Percentiles rank a stretch among this genome's conserved stretches.
These are phyloP conservation scores for Melampsora abietis-canadensis DNA, from an alignment of 1,284 basidiomycete genomes.

Conservation along the genomic window DNA sequence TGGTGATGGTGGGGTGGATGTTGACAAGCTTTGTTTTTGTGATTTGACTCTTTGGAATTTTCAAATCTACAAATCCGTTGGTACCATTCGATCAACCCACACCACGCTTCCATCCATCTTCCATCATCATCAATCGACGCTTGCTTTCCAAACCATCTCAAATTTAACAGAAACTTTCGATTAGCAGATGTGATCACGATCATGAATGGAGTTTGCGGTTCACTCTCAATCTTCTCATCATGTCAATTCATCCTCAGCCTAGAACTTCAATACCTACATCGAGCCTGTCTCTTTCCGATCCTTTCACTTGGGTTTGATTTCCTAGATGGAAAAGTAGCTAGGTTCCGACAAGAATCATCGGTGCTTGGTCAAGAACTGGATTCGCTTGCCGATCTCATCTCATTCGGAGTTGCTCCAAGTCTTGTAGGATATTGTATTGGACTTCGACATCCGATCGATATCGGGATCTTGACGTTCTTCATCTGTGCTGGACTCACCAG, in stretches of 20 bases:
- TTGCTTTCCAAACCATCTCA: slow-evolving; percentile 12
- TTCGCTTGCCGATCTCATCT: slow-evolving; percentile 91
- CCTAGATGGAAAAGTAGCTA: slow-evolving; percentile 92
- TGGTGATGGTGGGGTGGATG: not conserved
- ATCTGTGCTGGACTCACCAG: slow-evolving; percentile 94
- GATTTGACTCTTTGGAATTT: not conserved
- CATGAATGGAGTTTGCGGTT: slow-evolving; percentile 98
- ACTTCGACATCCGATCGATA: slow-evolving; percentile 82
- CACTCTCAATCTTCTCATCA: slow-evolving; percentile 89
- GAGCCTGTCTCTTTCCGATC: slow-evolving; percentile 80
- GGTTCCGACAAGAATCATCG: slow-evolving; percentile 90
- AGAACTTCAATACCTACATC: slow-evolving; percentile 76
- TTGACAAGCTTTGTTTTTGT: slow-evolving; percentile 17
- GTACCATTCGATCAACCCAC: too few species aligned
- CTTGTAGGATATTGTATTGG: slow-evolving; percentile 88
- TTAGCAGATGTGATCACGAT: slow-evolving; percentile 98
- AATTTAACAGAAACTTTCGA: slow-evolving; percentile 79
- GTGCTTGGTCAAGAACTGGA: slow-evolving; percentile 99
- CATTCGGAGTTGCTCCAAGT: slow-evolving; percentile 94
- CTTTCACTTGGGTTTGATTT: slow-evolving; percentile 98
- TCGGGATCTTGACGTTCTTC: slow-evolving; percentile 78
- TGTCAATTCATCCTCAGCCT: slow-evolving; percentile 79
- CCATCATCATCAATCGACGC: slow-evolving; percentile 2
- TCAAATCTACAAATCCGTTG: slow-evolving; percentile 17
- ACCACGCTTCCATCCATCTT: slow-evolving; percentile 41